phyloP scores from a whole-genome alignment of 2,329 filamentous ascomycete species.

The Beauveria medogensis region DNA sequence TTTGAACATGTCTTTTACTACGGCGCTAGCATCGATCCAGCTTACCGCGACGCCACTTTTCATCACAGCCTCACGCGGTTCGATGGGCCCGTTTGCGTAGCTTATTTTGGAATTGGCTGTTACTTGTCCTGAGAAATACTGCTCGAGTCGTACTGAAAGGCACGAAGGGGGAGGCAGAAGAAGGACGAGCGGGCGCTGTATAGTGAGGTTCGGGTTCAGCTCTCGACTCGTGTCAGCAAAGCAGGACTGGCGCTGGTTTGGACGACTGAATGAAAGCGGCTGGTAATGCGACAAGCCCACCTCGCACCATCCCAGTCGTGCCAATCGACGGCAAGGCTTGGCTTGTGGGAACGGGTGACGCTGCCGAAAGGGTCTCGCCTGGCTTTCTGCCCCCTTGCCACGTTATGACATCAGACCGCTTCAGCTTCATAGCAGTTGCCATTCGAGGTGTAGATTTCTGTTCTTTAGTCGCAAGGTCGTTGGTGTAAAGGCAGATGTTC shows the following conservation, averaged over 20 bases:
- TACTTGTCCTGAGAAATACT: neutral
- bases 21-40: constrained; percentile 6
- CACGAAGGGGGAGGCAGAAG: neutral
- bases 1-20: neutral
- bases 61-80: constrained; percentile 8
- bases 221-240: neutral
- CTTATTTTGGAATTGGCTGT: neutral
- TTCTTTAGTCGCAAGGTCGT: too few species aligned
- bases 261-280: too few species aligned
- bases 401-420: constrained; percentile 10
- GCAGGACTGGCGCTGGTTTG: neutral
- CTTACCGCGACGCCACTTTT: constrained; percentile 4
- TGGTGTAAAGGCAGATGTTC: too few species aligned
- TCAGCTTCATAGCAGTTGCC: neutral
- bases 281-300: neutral
- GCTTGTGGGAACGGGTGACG: constrained; percentile 9
- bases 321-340: constrained; percentile 5
- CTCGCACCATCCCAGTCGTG: neutral
- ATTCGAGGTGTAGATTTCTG: neutral
- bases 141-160: neutral
- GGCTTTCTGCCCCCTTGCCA: neutral
- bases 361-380: constrained; percentile 8
- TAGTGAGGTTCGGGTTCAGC: neutral
- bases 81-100: neutral
- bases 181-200: too few species aligned